A percentile compares a stretch with the other conserved stretches of the same genome.
Evolutionary conservation across 805 yeast genomes (phyloP).

Genomic region (Yueomyces sinensis): DNA sequence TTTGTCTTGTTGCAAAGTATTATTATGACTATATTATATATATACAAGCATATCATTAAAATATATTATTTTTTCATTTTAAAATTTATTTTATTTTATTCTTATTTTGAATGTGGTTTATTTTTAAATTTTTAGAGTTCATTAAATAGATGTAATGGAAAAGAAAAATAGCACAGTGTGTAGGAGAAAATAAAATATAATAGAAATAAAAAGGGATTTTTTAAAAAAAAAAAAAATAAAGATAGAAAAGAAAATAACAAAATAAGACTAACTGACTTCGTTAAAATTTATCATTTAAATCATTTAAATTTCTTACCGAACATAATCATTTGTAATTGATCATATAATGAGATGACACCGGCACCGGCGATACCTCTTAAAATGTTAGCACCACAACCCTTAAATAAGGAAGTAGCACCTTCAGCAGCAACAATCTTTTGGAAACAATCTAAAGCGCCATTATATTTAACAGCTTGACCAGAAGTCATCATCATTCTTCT

Average conservation of each 20-base stretch:
- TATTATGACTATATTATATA: no score
- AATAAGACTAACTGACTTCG: background rate
- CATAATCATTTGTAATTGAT: conserved; percentile 86
- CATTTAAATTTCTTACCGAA: conserved; percentile 92
- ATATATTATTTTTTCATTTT: no score
- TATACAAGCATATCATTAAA: no score
- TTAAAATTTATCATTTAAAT: conserved; percentile 6
- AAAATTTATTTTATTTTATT: no score
- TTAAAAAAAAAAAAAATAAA: background rate
- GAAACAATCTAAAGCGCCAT: conserved; percentile 92
- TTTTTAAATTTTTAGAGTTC: no score
- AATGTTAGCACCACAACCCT: conserved; percentile 99
- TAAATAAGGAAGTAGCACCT: conserved; percentile 87
- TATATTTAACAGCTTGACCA: conserved; percentile 95
- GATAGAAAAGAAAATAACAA: background rate
- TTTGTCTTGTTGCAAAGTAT: no score
- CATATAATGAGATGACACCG: conserved; percentile 97
- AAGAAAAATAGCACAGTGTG: no score
- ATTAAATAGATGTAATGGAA: no score
- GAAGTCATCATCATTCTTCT: conserved; percentile 99
- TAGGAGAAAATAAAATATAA: no score
- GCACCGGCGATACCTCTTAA: conserved; percentile 99
- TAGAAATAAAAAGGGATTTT: no score
- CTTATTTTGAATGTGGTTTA: no score
- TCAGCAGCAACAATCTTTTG: conserved; percentile 86